phyloP scores from a whole-genome alignment of 2,329 filamentous ascomycete genomes.

The Aspergillus ustus region DNA sequence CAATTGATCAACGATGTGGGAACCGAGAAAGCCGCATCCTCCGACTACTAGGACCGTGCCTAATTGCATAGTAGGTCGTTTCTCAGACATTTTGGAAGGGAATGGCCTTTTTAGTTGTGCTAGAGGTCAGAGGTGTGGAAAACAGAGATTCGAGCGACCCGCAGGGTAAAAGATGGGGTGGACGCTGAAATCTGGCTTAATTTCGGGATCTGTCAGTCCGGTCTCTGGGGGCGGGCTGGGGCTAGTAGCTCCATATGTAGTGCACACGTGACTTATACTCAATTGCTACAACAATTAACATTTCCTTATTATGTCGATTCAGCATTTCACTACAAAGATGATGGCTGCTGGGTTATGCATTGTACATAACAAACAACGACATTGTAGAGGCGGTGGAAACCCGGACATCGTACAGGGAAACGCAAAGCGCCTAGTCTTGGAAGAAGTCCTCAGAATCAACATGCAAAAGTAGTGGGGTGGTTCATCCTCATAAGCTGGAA shows the following conservation, averaged over 20 bases:
- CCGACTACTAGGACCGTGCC: conserved; percentile 79
- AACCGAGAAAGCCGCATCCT: conserved; percentile 82
- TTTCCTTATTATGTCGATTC: background rate
- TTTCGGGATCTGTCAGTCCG: conserved; percentile 3
- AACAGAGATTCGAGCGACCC: conserved; percentile 21
- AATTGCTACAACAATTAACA: background rate
- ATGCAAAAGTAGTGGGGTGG: background rate
- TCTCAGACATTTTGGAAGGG: conserved; percentile 32
- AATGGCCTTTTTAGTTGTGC: conserved; percentile 3
- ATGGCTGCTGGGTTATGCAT: background rate
- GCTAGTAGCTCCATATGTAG: conserved; percentile 5
- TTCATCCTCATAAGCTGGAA: background rate
- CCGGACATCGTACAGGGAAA: background rate
- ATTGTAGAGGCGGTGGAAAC: background rate
- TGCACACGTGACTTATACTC: conserved; percentile 4
- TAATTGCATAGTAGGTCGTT: conserved; percentile 50
- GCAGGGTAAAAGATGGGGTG: background rate
- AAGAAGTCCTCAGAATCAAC: background rate
- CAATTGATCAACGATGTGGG: conserved; percentile 77
- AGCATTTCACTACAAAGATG: background rate
- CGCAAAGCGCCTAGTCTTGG: background rate
- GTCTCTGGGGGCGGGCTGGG: conserved; percentile 10
- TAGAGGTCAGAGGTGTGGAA: conserved; percentile 4
- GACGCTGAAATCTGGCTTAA: conserved; percentile 13
- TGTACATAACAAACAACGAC: background rate